Evolutionary conservation across 2,329 filamentous ascomycete species (phyloP).

Genomic region (Harringtonia lauricola): DNA sequence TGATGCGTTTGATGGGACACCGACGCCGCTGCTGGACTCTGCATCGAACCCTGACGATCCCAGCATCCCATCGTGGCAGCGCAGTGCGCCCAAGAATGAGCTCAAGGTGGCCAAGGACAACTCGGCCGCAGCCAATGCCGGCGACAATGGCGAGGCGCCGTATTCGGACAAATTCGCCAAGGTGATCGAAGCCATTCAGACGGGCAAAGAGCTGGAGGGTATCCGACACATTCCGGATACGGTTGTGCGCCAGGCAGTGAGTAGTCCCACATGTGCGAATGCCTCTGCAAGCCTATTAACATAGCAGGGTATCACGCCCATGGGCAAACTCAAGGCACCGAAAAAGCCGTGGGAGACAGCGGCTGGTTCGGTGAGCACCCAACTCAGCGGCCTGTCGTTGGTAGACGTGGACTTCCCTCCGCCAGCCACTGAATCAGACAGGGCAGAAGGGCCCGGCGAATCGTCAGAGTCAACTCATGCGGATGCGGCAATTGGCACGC

Average conservation of each 20-base stretch:
- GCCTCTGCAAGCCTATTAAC: background rate
- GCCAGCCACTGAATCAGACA: too few relatives aligned
- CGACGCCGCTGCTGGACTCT: slow-evolving; percentile 4
- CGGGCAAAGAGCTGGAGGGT: slow-evolving; percentile 72
- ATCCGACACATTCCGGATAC: slow-evolving; percentile 81
- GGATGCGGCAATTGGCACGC: background rate
- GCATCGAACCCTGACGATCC: too few relatives aligned
- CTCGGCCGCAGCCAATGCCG: background rate
- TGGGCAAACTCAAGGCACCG: slow-evolving; percentile 35
- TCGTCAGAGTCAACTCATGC: background rate
- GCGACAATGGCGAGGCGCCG: slow-evolving; percentile 34
- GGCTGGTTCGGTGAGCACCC: background rate
- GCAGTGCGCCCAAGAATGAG: slow-evolving; percentile 35
- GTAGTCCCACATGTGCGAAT: slow-evolving; percentile 11
- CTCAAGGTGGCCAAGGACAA: slow-evolving; percentile 31
- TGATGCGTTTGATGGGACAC: slow-evolving; percentile 9
- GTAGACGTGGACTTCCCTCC: slow-evolving; percentile 24
- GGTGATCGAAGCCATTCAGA: slow-evolving; percentile 75
- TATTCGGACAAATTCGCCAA: slow-evolving; percentile 79
- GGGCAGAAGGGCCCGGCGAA: background rate
- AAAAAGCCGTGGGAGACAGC: slow-evolving; percentile 72
- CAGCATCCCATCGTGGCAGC: slow-evolving; percentile 29
- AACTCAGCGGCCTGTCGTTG: background rate
- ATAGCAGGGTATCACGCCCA: slow-evolving; percentile 35
- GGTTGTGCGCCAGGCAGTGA: slow-evolving; percentile 59